Conservation (phyloP, 1,284 basidiomycete species). For the Taiwanofungus camphoratus region DNA sequence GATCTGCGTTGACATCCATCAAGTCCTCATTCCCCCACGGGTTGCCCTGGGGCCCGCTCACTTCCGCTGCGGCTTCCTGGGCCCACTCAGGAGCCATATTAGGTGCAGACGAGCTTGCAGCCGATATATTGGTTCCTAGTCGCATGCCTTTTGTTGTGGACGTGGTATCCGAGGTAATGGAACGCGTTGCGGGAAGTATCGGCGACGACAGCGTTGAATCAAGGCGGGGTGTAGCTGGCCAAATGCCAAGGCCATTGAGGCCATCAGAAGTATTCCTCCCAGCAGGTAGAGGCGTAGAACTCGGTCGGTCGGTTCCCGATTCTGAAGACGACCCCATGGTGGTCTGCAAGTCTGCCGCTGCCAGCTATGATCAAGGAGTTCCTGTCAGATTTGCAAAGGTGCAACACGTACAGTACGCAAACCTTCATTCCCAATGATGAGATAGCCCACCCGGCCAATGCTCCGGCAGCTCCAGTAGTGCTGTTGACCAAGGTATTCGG, state of each 20-base stretch:
- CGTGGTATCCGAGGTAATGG: conserved; percentile 15
- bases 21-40: conserved; percentile 75
- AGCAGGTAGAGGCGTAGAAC: conserved; percentile 21
- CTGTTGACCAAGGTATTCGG: conserved; percentile 64
- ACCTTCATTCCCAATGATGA: conserved; percentile 80
- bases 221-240: conserved; percentile 9
- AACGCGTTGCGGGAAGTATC: conserved; percentile 5
- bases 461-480: conserved; percentile 86
- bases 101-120: conserved; percentile 22
- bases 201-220: conserved; percentile 19
- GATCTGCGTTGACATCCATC: conserved; percentile 88
- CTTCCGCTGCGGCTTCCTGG: conserved; percentile 47
- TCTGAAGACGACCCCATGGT: conserved; percentile 38
- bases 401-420: conserved; percentile 3
- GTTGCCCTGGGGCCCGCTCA: conserved; percentile 33
- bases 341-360: conserved; percentile 66
- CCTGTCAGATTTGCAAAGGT: neutral
- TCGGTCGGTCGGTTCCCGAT: conserved; percentile 23
- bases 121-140: conserved; percentile 56
- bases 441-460: conserved; percentile 92
- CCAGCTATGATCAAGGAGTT: conserved; percentile 40
- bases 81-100: conserved; percentile 48
- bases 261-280: neutral
- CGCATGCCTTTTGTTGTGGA: conserved; percentile 56
- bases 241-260: conserved; percentile 2